Base-by-base conservation (phyloP, 306 rosid genomes). In the Trifolium repens region DNA sequence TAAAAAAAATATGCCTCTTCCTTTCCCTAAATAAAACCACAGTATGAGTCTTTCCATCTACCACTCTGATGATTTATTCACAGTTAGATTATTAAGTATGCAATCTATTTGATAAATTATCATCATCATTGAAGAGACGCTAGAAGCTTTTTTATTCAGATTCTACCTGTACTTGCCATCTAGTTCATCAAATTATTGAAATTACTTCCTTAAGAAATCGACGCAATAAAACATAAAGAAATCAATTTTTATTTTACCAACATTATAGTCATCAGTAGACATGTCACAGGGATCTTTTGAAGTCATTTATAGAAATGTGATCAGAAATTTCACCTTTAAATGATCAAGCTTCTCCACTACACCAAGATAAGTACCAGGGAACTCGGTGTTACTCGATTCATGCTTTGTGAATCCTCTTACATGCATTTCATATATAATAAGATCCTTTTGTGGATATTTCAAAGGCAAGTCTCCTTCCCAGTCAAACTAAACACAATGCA, bases 381-480 rank as follows among this genome's bases (percentile, higher is more conserved):
- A 88, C 78, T 86, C 71, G 26, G 90, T 62, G 24, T 76, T 60
- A 74, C 97, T 94, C 7, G 97, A 91, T 76, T 94, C 96, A 49
- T 94, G 98, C 84, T 86, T 89, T 63, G 98, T 90, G 77, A 91
- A 94, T 58, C 96, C 97, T 17, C 97, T 84, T 54, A 94, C 98
- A 81, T 94, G 98, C 96, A 94, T 87, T 87, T 94, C 98, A 78
- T 92, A 94, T 69, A 92, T 84, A 47, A 94, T 72, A 73, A 94
- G 97, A 81, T 94, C 96, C 84, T 86, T 89, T 55, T 90, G 96
- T 73, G 91, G 89, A 71, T 86, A 82, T 58, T 75, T 88, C 83
- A 91, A 79, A 52, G 97, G 96, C 84, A 94, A 87, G 84, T 94
- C 98, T 64, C 98, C 98, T 89, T 94, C 96, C 98, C 98, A 94